A percentile compares a stretch with the other conserved stretches of the same genome.
phyloP scores from a whole-genome alignment of 129 eudicot species.

The Ambrosia artemisiifolia region DNA sequence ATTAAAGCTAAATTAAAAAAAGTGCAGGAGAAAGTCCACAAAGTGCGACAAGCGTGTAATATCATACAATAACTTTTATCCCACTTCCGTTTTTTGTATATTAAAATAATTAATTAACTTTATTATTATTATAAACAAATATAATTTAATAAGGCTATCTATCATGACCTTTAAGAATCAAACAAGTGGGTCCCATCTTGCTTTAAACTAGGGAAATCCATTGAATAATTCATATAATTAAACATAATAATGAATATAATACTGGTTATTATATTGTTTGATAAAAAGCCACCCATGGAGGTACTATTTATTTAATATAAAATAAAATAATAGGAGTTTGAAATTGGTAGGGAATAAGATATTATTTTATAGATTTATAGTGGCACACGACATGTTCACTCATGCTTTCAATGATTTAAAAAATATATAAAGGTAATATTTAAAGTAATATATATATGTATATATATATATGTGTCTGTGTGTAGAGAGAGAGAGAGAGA shows the following conservation, averaged over 20 bases:
- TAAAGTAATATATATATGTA: no score
- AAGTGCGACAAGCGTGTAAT: slow-evolving; percentile 73
- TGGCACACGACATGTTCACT: slow-evolving; percentile 81
- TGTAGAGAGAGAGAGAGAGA: no score
- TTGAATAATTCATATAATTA: slow-evolving; percentile 21
- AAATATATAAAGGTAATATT: not conserved
- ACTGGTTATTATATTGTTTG: slow-evolving; percentile 27
- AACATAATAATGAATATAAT: slow-evolving; percentile 15
- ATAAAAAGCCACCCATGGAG: slow-evolving; percentile 34
- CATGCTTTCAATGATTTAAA: slow-evolving; percentile 33
- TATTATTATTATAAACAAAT: not conserved
- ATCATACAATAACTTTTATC: slow-evolving; percentile 46
- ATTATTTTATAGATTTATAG: slow-evolving; percentile 35
- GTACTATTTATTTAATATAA: not conserved
- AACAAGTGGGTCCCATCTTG: slow-evolving; percentile 38
- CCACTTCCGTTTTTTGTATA: slow-evolving; percentile 20
- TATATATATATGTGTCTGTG: no score
- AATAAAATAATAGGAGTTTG: slow-evolving; percentile 15
- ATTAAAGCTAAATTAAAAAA: slow-evolving; percentile 8
- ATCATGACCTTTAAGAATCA: slow-evolving; percentile 31
- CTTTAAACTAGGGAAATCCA: slow-evolving; percentile 36
- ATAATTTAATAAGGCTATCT: slow-evolving; percentile 34
- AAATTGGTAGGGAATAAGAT: slow-evolving; percentile 25
- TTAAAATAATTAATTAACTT: not conserved
- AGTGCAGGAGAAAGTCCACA: slow-evolving; percentile 44